phyloP scores from a whole-genome alignment of 1,284 basidiomycete species.

The Apiotrichum porosum region DNA sequence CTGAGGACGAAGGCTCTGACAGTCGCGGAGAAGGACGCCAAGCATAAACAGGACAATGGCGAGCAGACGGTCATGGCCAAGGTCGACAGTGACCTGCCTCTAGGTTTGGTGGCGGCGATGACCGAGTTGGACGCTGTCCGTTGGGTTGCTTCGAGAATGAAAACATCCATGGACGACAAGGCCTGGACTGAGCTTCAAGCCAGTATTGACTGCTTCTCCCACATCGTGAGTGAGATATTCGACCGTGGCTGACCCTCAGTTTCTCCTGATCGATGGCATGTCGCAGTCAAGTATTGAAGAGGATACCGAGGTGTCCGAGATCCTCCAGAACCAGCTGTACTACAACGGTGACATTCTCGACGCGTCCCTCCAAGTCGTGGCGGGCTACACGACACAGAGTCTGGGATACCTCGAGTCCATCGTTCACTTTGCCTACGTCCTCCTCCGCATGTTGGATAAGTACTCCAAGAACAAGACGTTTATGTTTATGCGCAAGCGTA shows the following conservation, averaged over 20 bases:
- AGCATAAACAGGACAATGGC: slow-evolving; percentile 31
- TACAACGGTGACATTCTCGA: slow-evolving; percentile 91
- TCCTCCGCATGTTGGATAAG: slow-evolving; percentile 79
- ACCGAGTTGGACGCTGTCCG: slow-evolving; percentile 77
- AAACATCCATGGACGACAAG: slow-evolving; percentile 81
- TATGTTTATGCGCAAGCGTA: slow-evolving; percentile 70
- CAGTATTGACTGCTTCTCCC: slow-evolving; percentile 86
- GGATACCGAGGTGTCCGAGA: slow-evolving; percentile 67
- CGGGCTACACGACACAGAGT: slow-evolving; percentile 1
- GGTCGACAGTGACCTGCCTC: slow-evolving; percentile 50
- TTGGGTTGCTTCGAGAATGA: slow-evolving; percentile 85
- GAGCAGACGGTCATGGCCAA: slow-evolving; percentile 1
- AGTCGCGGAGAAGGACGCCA: slow-evolving; percentile 9
- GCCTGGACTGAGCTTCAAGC: slow-evolving; percentile 89
- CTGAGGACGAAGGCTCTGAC: slow-evolving; percentile 37
- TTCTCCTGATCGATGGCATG: slow-evolving; percentile 74
- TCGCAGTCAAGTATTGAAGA: slow-evolving; percentile 53
- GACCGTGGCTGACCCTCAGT: slow-evolving; percentile 37
- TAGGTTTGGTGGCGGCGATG: slow-evolving; percentile 75
- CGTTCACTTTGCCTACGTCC: slow-evolving; percentile 71
- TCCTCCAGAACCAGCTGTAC: slow-evolving; percentile 79
- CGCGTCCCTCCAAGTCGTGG: slow-evolving; percentile 65
- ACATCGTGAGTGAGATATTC: slow-evolving; percentile 54
- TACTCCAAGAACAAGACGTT: slow-evolving; percentile 69
- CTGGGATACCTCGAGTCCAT: slow-evolving; percentile 73